Conservation (phyloP, 2,329 filamentous ascomycete species). For the Gaeumannomyces tritici region DNA sequence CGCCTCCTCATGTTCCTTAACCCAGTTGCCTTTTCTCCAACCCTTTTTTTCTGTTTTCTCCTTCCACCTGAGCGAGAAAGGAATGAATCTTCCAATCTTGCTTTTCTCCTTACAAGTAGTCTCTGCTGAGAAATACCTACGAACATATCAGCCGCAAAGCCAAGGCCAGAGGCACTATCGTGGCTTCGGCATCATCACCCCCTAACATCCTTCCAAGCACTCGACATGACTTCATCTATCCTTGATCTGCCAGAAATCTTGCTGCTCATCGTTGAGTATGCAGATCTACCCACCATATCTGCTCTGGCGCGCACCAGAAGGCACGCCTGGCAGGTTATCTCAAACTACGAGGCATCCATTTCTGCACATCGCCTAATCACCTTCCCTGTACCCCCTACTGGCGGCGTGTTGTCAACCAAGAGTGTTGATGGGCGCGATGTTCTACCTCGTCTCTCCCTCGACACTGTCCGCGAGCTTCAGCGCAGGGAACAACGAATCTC, state of each 20-base stretch:
- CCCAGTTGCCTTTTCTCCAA: neutral
- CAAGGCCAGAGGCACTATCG: neutral
- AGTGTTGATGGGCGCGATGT: neutral
- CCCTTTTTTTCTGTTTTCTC: neutral
- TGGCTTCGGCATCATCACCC: neutral
- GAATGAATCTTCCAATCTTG: neutral
- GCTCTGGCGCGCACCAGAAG: conserved; percentile 1
- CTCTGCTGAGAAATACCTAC: neutral
- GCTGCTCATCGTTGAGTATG: neutral
- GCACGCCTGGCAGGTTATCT: neutral
- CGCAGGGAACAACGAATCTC: neutral
- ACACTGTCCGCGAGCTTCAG: neutral
- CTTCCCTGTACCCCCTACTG: neutral
- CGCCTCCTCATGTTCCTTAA: neutral
- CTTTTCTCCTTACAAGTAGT: neutral
- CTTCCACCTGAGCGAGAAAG: neutral
- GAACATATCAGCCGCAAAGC: neutral
- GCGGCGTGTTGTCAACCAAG: neutral
- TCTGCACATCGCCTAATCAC: neutral
- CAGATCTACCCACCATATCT: neutral
- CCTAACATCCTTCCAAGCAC: neutral
- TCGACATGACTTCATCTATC: neutral
- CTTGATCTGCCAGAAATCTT: neutral
- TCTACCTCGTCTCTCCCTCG: neutral
- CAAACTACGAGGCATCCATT: conserved; percentile 1